Conservation (phyloP, 768 basidiomycete genomes). For the Plicaturopsis crispa region DNA sequence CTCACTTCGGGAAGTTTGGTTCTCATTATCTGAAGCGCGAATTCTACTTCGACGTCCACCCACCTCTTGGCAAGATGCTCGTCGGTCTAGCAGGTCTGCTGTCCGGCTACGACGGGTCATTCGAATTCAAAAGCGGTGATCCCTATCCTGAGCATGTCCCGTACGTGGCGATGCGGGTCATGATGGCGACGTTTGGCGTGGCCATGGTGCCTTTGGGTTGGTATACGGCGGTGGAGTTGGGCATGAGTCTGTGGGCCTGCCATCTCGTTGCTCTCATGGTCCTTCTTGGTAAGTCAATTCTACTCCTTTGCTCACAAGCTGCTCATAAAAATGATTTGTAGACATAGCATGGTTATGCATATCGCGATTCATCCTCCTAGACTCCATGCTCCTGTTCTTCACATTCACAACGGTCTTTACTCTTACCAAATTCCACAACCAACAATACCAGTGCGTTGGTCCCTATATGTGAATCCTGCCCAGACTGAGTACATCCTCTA, state of each 20-base stretch:
- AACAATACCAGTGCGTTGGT: constrained; percentile 77
- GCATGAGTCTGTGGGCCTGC: constrained; percentile 83
- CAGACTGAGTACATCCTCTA: constrained; percentile 20
- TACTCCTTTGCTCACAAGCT: background rate
- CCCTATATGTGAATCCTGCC: background rate
- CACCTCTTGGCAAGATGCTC: constrained; percentile 97
- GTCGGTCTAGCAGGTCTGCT: constrained; percentile 90
- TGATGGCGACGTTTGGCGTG: constrained; percentile 91
- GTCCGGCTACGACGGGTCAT: constrained; percentile 85
- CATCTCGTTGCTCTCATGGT: constrained; percentile 95
- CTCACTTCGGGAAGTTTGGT: constrained; percentile 99
- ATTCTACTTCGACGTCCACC: constrained; percentile 99
- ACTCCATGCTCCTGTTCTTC: constrained; percentile 99
- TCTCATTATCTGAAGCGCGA: constrained; percentile 97
- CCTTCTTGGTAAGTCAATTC: constrained; percentile 58
- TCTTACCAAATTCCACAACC: constrained; percentile 94
- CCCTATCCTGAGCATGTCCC: constrained; percentile 80
- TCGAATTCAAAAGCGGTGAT: constrained; percentile 92
- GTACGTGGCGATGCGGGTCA: constrained; percentile 90
- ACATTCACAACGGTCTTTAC: constrained; percentile 96
- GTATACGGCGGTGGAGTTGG: constrained; percentile 93
- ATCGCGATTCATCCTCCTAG: constrained; percentile 93
- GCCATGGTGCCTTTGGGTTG: constrained; percentile 94
- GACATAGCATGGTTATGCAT: constrained; percentile 97
- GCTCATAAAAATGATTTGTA: constrained; percentile 21